Base-by-base conservation (phyloP, 768 basidiomycete species). In the Podaxis carcinomalis region DNA sequence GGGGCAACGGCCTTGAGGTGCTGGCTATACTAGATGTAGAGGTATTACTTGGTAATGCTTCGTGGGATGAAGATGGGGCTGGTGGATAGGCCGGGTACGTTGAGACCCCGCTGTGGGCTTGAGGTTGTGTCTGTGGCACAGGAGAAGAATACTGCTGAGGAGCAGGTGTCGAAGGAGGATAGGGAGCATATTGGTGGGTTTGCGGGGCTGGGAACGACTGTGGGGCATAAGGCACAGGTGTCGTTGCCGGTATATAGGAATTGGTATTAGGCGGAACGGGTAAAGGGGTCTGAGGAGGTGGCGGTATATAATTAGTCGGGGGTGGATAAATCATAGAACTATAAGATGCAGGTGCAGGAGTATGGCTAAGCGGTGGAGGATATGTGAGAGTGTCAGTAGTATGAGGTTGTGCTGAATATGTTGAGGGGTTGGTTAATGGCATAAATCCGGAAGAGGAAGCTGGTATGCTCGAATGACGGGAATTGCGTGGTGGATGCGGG, bases 371-470 rank as follows among this genome's bases (percentile, higher is more conserved):
- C 56, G 75, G 66, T 21, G 77, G 72, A n/a, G 69, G 59, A 66
- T 75, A 76, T 23, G 73, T 69, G 55, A 72, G 68, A 25, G 75
- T 68, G 39, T 75, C 75, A 21, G 74, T 71, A 10, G 73, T 68
- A 63, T 78, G 77, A 10, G 78, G 69, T 21, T 75, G 61, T 19
- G 73, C 59, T 13, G 65, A 66, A 64, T 79, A 80, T 52, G 73
- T 70, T 5, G 79, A 71, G 11, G 78, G 67, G 40, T 72, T 78
- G 27, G 78, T 69, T 49, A 88, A 68, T 40, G 89, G 85, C 56
- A 83, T 74, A 66, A 90, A 92, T 11, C 90, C 89, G 10, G 89
- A 88, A 0, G 89, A 85, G 5, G 84, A 73, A 0, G 82, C 67
- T 19, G 89, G 88, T 61, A 89, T 74, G 65, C 86, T 90, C 65